A percentile compares a stretch with the other conserved stretches of the same genome.
phyloP scores from a whole-genome alignment of 177 flowering plant species.

The Vitis hybrid region DNA sequence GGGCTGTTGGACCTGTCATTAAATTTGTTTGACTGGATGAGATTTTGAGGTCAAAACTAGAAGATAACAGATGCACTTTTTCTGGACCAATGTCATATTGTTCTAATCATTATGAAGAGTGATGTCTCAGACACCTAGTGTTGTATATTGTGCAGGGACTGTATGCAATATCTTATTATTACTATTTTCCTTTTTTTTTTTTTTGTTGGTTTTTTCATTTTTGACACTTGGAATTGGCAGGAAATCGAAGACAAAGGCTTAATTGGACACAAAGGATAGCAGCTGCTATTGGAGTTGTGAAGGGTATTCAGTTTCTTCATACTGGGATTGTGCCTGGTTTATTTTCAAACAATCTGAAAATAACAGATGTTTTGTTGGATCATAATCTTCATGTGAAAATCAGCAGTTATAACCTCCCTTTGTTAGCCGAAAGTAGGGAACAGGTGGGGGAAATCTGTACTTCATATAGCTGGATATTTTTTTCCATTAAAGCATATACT shows the following conservation, averaged over 20 bases:
- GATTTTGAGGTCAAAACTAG: no score
- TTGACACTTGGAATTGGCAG: slow-evolving; percentile 8
- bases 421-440: slow-evolving; percentile 16
- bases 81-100: no score
- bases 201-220: no score
- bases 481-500: background rate
- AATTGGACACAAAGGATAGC: slow-evolving; percentile 32
- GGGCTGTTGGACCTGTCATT: no score
- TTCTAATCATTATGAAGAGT: no score
- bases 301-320: slow-evolving; percentile 40
- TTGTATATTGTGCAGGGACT: no score
- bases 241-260: slow-evolving; percentile 13
- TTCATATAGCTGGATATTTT: background rate
- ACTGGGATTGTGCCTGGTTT: slow-evolving; percentile 40
- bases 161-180: no score
- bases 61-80: no score
- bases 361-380: slow-evolving; percentile 33
- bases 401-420: slow-evolving; percentile 29
- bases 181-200: no score
- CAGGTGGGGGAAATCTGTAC: slow-evolving; percentile 9
- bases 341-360: slow-evolving; percentile 29
- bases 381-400: slow-evolving; percentile 26
- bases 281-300: slow-evolving; percentile 32
- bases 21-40: no score
- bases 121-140: no score